Conservation (phyloP, 192 early-diverging fungal species). For the Coemansia sp. region DNA sequence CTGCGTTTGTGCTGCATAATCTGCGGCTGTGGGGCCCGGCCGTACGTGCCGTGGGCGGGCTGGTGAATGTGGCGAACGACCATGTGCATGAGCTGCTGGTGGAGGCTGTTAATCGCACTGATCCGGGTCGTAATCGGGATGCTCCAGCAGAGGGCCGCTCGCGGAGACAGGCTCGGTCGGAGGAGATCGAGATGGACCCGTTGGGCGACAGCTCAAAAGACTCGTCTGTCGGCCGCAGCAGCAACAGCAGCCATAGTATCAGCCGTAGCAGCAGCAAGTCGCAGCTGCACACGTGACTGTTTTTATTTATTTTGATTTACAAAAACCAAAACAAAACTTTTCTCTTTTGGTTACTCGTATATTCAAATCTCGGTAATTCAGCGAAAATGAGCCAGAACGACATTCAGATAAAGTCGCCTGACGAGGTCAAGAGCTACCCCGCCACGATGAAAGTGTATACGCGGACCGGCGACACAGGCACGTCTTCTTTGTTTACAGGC, state of each 20-base stretch:
- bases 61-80: slow-evolving; percentile 49
- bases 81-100: slow-evolving; percentile 48
- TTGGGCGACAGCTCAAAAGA: slow-evolving; percentile 3
- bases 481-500: slow-evolving; percentile 85
- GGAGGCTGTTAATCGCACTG: slow-evolving; percentile 54
- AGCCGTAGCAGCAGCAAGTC: neutral
- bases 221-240: neutral
- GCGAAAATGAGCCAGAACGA: slow-evolving; percentile 12
- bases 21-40: slow-evolving; percentile 69
- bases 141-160: neutral
- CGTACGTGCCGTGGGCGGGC: slow-evolving; percentile 44
- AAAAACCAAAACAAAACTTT: neutral
- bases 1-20: slow-evolving; percentile 61
- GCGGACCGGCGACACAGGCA: slow-evolving; percentile 90
- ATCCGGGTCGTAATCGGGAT: slow-evolving; percentile 17
- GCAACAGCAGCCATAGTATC: neutral
- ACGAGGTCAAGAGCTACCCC: slow-evolving; percentile 48
- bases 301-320: too few species aligned
- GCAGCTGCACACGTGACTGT: neutral
- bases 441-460: slow-evolving; percentile 79
- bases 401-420: slow-evolving; percentile 35
- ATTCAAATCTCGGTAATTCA: neutral
- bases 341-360: neutral
- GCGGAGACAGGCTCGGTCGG: neutral
- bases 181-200: slow-evolving; percentile 38